Percentiles rank a stretch among this genome's conserved stretches.
Evolutionary conservation across 129 eudicot species (phyloP).

Genomic region (Flaveria bidentis): DNA sequence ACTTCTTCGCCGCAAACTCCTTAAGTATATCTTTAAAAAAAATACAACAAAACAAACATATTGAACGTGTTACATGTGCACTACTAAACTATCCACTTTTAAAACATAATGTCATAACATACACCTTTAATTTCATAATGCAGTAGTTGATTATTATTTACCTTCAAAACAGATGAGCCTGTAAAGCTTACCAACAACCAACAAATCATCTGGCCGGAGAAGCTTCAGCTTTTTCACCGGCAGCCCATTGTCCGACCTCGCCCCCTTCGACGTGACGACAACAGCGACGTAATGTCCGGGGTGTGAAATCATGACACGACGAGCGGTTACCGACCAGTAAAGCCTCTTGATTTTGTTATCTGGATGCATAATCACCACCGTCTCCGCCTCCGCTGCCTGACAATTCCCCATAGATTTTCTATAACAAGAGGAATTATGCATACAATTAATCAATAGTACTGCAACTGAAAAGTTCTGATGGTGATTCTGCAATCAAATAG

Average conservation of each 20-base stretch:
- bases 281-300: constrained; percentile 74
- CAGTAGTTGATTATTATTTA: neutral
- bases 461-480: too few species aligned
- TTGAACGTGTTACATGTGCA: too few species aligned
- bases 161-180: constrained; percentile 72
- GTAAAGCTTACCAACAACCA: constrained; percentile 72
- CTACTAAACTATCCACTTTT: too few species aligned
- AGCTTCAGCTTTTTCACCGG: constrained; percentile 61
- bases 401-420: constrained; percentile 60
- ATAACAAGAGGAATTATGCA: too few species aligned
- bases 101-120: neutral
- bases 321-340: constrained; percentile 57
- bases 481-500: too few species aligned
- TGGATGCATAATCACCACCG: constrained; percentile 66
- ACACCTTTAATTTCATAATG: neutral
- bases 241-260: constrained; percentile 31
- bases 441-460: too few species aligned
- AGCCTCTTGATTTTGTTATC: constrained; percentile 54
- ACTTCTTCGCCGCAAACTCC: constrained; percentile 66
- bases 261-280: constrained; percentile 18
- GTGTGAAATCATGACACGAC: constrained; percentile 59
- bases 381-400: constrained; percentile 77
- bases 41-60: neutral
- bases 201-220: constrained; percentile 63
- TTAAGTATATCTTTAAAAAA: constrained; percentile 46